Evolutionary conservation across 306 rosid species (phyloP).

Genomic region (Fragaria vesca): DNA sequence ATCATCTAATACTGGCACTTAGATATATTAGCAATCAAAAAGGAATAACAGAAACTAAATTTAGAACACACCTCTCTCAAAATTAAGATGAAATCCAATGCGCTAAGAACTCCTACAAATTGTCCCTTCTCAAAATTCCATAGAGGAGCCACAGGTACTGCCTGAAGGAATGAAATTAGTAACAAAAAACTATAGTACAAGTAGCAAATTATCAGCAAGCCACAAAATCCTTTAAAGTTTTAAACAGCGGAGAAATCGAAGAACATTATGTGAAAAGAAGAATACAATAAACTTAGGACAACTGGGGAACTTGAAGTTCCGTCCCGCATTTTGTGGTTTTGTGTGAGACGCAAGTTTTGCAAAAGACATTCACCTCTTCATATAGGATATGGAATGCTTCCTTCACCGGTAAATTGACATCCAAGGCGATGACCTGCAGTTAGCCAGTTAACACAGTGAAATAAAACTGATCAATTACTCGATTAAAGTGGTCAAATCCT

Average conservation of each 20-base stretch:
- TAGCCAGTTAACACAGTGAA: constrained; percentile 12
- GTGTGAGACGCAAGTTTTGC: constrained; percentile 1
- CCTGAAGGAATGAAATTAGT: constrained; percentile 48
- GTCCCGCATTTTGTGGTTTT: not conserved
- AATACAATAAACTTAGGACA: not conserved
- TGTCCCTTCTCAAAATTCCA: constrained; percentile 63
- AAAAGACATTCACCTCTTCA: constrained; percentile 61
- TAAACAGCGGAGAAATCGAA: not conserved
- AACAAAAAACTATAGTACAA: not conserved
- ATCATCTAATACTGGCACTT: constrained; percentile 22
- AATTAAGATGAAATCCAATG: constrained; percentile 78
- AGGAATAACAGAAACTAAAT: constrained; percentile 19
- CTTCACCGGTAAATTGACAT: constrained; percentile 72
- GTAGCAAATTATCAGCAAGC: constrained; percentile 23
- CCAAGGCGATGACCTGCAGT: constrained; percentile 69
- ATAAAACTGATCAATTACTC: constrained; percentile 25
- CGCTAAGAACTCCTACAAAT: constrained; percentile 74
- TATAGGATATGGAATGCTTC: constrained; percentile 80
- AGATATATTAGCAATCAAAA: constrained; percentile 13
- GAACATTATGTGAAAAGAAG: not conserved
- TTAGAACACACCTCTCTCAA: constrained; percentile 68
- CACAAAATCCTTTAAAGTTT: not conserved
- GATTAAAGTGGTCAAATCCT: constrained; percentile 15
- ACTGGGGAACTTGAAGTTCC: not conserved
- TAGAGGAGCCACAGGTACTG: constrained; percentile 67